Conservation (phyloP, 2,329 filamentous ascomycete genomes). For the Xylaria sp. region DNA sequence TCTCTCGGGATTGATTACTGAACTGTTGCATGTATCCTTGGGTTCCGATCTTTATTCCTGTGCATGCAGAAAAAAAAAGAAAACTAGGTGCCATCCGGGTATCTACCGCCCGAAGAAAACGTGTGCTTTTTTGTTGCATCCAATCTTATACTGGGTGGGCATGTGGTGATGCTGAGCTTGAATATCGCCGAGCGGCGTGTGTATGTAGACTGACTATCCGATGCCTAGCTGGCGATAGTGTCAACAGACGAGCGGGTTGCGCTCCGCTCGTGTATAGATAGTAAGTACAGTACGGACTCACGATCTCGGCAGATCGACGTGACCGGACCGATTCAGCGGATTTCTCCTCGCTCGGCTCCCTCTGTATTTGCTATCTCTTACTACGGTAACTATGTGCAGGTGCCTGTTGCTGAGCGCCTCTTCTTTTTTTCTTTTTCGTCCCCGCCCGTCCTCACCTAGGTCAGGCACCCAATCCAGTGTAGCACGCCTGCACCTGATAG, state of each 20-base stretch:
- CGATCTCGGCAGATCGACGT: neutral
- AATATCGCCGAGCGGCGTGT: neutral
- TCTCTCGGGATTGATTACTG: conserved; percentile 6
- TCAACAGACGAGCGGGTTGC: neutral
- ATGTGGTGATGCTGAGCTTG: neutral
- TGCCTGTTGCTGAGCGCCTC: neutral
- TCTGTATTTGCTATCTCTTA: neutral
- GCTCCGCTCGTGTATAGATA: neutral
- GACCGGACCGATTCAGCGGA: conserved; percentile 7
- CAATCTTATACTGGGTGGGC: neutral
- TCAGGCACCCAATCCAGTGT: conserved; percentile 9
- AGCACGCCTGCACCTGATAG: neutral
- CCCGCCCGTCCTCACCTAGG: conserved; percentile 20
- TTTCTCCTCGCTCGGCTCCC: neutral
- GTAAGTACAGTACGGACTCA: neutral
- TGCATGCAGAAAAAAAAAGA: conserved; percentile 16
- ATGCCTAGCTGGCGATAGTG: neutral
- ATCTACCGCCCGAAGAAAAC: neutral
- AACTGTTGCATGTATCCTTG: conserved; percentile 4
- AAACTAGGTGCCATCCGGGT: neutral
- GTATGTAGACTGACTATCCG: neutral
- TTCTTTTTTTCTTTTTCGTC: conserved; percentile 4
- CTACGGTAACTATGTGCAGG: neutral
- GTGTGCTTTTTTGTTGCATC: neutral
- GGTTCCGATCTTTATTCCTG: neutral